Conservation (phyloP, 2,329 filamentous ascomycete species). For the Aureobasidium zeae region DNA sequence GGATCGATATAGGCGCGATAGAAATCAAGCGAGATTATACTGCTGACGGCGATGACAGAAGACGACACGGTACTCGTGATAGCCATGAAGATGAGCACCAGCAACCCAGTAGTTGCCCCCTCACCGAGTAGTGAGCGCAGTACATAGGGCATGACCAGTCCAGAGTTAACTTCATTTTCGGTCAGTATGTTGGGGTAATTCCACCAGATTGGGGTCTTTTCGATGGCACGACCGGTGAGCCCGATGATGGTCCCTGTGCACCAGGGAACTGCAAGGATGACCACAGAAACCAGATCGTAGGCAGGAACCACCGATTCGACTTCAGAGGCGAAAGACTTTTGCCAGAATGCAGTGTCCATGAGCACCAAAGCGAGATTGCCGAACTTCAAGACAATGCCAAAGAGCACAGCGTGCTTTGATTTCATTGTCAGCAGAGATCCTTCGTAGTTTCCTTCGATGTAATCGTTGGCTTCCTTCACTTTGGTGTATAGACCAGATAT, state of each 20-base stretch:
- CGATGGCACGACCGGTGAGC: slow-evolving; percentile 36
- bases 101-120: slow-evolving; percentile 35
- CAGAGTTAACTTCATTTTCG: slow-evolving; percentile 33
- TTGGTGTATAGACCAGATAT: slow-evolving; percentile 39
- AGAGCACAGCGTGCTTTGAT: slow-evolving; percentile 32
- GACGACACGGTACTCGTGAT: slow-evolving; percentile 43
- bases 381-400: slow-evolving; percentile 40
- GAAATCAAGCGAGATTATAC: slow-evolving; percentile 43
- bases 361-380: slow-evolving; percentile 42
- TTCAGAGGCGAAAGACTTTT: slow-evolving; percentile 43
- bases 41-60: slow-evolving; percentile 43
- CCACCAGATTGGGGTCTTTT: slow-evolving; percentile 39
- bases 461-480: slow-evolving; percentile 35
- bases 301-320: slow-evolving; percentile 40
- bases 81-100: slow-evolving; percentile 45
- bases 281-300: slow-evolving; percentile 38
- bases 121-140: slow-evolving; percentile 37
- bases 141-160: slow-evolving; percentile 41
- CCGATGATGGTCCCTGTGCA: slow-evolving; percentile 40
- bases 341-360: slow-evolving; percentile 47
- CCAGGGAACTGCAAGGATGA: slow-evolving; percentile 42
- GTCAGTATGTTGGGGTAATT: slow-evolving; percentile 37
- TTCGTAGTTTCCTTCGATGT: slow-evolving; percentile 38
- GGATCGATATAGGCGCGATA: slow-evolving; percentile 44
- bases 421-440: slow-evolving; percentile 43